phyloP scores from a whole-genome alignment of 768 basidiomycete species.

The Serendipita sp. region DNA sequence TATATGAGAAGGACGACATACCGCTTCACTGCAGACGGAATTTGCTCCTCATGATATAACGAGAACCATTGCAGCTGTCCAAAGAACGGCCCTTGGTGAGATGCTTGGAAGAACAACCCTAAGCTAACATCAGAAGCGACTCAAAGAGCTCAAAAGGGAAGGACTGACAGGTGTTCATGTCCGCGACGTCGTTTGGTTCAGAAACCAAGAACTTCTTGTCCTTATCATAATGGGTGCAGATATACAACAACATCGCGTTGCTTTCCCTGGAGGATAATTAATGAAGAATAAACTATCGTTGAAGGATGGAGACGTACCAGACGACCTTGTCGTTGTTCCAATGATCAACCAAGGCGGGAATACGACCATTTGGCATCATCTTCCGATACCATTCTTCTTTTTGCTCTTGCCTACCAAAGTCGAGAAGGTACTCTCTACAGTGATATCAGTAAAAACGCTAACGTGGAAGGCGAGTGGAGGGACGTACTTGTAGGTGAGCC shows the following conservation, averaged over 20 bases:
- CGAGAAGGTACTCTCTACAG: slow-evolving; percentile 9
- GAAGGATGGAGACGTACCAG: not conserved
- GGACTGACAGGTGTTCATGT: slow-evolving; percentile 6
- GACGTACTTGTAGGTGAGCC: slow-evolving; percentile 12
- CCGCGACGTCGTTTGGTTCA: slow-evolving; percentile 8
- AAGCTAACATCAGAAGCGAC: not conserved
- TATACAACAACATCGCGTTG: slow-evolving; percentile 12
- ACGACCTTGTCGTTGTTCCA: slow-evolving; percentile 11
- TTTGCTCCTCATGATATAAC: slow-evolving; percentile 12
- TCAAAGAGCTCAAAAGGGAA: not conserved
- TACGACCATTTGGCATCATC: slow-evolving; percentile 11
- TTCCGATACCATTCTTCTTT: slow-evolving; percentile 7
- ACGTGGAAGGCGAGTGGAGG: too few species aligned
- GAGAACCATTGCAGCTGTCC: slow-evolving; percentile 13
- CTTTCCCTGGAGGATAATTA: slow-evolving; percentile 4
- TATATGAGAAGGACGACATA: not conserved
- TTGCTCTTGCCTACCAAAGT: slow-evolving; percentile 11
- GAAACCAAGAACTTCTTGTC: slow-evolving; percentile 11
- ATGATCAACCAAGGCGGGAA: slow-evolving; percentile 13
- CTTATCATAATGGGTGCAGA: slow-evolving; percentile 11
- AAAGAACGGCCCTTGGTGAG: slow-evolving; percentile 12
- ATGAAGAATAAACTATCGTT: too few species aligned
- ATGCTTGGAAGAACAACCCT: slow-evolving; percentile 14
- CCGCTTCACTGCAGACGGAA: slow-evolving; percentile 1
- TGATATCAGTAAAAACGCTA: not conserved